phyloP scores from a whole-genome alignment of 352 stramenopile genomes.

The Phytophthora agathidicida region DNA sequence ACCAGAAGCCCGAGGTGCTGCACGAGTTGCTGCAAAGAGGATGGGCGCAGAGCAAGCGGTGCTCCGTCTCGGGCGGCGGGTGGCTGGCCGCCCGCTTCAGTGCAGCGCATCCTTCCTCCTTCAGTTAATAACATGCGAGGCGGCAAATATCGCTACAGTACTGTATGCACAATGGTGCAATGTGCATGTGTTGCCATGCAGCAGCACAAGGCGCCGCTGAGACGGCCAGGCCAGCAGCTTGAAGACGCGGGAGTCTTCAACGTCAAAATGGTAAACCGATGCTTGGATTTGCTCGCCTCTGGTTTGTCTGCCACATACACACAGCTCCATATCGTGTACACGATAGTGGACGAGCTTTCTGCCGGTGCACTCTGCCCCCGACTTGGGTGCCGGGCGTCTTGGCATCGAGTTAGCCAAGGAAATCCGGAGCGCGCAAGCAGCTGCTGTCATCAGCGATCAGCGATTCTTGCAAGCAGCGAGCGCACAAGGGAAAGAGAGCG shows the following conservation, averaged over 20 bases:
- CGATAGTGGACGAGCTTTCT: conserved; percentile 9
- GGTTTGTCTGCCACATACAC: conserved; percentile 13
- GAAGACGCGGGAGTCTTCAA: conserved; percentile 16
- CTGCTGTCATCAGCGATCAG: conserved; percentile 27
- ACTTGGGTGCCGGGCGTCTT: conserved; percentile 1
- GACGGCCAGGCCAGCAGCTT: conserved; percentile 12
- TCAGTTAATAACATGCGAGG: conserved; percentile 21
- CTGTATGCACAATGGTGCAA: no score
- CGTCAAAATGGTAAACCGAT: background rate
- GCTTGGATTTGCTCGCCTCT: conserved; percentile 2
- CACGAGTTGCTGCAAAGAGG: conserved; percentile 5
- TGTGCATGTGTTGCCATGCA: conserved; percentile 2
- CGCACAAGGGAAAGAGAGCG: conserved; percentile 11
- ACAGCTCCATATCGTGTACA: conserved; percentile 10
- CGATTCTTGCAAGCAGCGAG: conserved; percentile 13
- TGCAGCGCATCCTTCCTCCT: conserved; percentile 26
- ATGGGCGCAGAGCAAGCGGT: background rate
- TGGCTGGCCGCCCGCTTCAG: conserved; percentile 4
- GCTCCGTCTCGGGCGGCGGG: conserved; percentile 5
- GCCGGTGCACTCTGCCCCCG: conserved; percentile 5
- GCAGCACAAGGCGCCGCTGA: background rate
- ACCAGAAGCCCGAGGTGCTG: conserved; percentile 12
- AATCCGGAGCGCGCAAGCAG: conserved; percentile 22
- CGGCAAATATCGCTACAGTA: no score
- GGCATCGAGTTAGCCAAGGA: conserved; percentile 8